Evolutionary conservation across 2,329 filamentous ascomycete genomes (phyloP).

Genomic region (Thyridium curvatum): DNA sequence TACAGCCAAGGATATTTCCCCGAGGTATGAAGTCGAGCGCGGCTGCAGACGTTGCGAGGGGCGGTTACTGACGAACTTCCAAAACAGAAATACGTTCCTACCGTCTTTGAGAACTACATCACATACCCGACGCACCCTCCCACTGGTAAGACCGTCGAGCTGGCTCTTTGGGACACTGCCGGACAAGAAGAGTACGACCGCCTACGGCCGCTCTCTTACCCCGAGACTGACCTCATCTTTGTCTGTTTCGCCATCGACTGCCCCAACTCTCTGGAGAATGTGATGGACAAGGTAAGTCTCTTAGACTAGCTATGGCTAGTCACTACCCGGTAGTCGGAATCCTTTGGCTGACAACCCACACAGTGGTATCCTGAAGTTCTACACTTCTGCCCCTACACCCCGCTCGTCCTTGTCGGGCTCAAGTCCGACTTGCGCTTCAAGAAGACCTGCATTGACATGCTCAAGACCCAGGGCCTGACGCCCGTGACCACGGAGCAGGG

Average conservation of each 20-base stretch:
- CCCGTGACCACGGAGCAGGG: constrained; percentile 92
- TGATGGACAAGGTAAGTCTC: constrained; percentile 85
- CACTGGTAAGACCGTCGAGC: constrained; percentile 89
- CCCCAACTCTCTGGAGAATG: constrained; percentile 95
- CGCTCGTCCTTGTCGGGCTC: constrained; percentile 88
- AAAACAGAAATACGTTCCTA: constrained; percentile 94
- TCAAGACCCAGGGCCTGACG: constrained; percentile 94
- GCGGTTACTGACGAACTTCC: neutral
- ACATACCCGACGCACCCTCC: constrained; percentile 86
- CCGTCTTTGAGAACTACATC: constrained; percentile 99
- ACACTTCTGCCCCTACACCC: constrained; percentile 97
- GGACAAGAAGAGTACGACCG: constrained; percentile 99
- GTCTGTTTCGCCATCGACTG: constrained; percentile 99
- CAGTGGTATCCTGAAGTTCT: constrained; percentile 99
- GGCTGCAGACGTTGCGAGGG: neutral
- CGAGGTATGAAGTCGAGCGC: constrained; percentile 58
- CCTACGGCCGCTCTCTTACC: constrained; percentile 90
- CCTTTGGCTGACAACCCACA: constrained; percentile 19
- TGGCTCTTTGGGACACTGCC: constrained; percentile 96
- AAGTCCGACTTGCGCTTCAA: constrained; percentile 96
- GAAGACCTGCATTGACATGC: constrained; percentile 94
- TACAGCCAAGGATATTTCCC: constrained; percentile 99
- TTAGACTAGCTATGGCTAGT: no score
- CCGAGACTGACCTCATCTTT: constrained; percentile 95
- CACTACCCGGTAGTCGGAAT: no score